Evolutionary conservation across 306 rosid species (phyloP).

Genomic region (Prunus padus): DNA sequence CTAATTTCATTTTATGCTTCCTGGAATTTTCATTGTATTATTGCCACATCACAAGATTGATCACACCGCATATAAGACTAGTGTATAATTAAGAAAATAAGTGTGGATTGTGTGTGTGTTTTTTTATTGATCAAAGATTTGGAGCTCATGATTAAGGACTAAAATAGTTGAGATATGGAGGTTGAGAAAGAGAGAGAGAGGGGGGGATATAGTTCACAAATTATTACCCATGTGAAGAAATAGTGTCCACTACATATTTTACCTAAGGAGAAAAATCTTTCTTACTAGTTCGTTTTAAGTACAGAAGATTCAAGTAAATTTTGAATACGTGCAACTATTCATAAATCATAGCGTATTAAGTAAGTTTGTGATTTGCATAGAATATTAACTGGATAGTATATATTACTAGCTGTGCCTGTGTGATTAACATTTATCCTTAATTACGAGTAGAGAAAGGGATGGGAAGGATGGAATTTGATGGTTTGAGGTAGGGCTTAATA

Average conservation of each 20-base stretch:
- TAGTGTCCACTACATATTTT: not conserved
- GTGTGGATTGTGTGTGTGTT: not conserved
- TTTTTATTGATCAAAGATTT: not conserved
- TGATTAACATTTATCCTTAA: not conserved
- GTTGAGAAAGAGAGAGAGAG: too few species aligned
- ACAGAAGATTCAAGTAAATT: not conserved
- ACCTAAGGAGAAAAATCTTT: not conserved
- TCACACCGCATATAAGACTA: not conserved
- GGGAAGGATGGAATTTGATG: not conserved
- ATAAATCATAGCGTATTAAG: not conserved
- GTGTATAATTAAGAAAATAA: not conserved
- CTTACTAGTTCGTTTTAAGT: not conserved
- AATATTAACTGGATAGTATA: not conserved
- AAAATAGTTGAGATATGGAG: not conserved
- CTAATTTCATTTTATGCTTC: conserved; percentile 5
- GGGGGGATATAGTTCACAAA: too few species aligned
- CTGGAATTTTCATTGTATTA: conserved; percentile 19
- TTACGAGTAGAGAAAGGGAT: not conserved
- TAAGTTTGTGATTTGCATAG: too few species aligned
- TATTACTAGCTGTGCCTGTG: too few species aligned
- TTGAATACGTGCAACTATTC: not conserved
- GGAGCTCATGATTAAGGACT: not conserved
- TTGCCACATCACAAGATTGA: conserved; percentile 13
- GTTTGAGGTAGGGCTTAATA: not conserved
- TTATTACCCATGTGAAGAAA: too few species aligned